phyloP scores from a whole-genome alignment of 1,284 basidiomycete genomes.

The Ceratobasidium sp. region DNA sequence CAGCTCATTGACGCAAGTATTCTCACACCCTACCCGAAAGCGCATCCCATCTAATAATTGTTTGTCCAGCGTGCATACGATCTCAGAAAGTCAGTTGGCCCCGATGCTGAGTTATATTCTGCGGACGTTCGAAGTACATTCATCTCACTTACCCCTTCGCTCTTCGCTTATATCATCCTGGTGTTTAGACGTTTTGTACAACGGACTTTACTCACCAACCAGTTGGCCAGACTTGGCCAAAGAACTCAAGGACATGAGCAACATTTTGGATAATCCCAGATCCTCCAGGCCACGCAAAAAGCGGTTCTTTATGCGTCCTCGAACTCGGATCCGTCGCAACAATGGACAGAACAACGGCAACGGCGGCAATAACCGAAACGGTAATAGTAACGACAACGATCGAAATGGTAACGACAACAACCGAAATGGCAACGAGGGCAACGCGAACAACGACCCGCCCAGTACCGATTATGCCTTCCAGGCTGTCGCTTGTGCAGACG shows the following conservation, averaged over 20 bases:
- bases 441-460: slow-evolving; percentile 1
- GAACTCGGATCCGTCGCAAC: neutral
- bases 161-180: neutral
- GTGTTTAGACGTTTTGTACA: slow-evolving; percentile 21
- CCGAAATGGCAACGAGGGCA: neutral
- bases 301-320: neutral
- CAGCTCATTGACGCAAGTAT: slow-evolving; percentile 9
- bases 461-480: neutral
- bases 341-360: neutral
- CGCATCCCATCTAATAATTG: neutral
- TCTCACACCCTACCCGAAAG: neutral
- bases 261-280: neutral
- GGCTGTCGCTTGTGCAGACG: slow-evolving; percentile 43
- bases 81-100: slow-evolving; percentile 5
- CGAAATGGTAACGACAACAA: neutral
- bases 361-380: neutral
- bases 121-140: slow-evolving; percentile 36
- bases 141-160: neutral
- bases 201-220: slow-evolving; percentile 32
- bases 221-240: slow-evolving; percentile 35
- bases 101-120: neutral
- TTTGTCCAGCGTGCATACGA: slow-evolving; percentile 15
- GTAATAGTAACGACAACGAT: neutral
- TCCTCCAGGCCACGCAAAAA: neutral
- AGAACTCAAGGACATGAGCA: neutral